A percentile compares a stretch with the other conserved stretches of the same genome.
Conservation (phyloP, 2,329 filamentous ascomycete genomes). For the Annulohypoxylon truncatum region DNA sequence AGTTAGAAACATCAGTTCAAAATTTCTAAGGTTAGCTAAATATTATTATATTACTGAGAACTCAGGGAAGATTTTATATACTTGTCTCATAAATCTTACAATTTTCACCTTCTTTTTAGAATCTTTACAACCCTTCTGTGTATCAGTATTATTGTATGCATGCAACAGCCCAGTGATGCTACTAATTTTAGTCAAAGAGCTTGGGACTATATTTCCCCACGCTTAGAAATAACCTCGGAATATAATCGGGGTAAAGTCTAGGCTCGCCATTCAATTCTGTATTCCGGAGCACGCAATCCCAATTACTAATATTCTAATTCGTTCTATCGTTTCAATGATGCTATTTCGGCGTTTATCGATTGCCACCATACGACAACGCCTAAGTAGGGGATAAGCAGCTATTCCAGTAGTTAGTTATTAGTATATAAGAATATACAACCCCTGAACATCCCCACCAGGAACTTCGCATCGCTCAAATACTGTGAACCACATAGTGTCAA, state of each 20-base stretch:
- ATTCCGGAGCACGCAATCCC: constrained; percentile 17
- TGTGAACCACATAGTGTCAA: neutral
- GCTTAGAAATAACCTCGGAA: constrained; percentile 30
- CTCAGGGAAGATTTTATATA: too few relatives aligned
- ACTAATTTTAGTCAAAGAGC: constrained; percentile 6
- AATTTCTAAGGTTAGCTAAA: too few relatives aligned
- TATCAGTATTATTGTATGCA: neutral
- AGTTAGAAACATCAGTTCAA: too few relatives aligned
- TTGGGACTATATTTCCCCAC: constrained; percentile 19
- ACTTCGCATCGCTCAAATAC: neutral
- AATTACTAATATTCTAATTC: constrained; percentile 22
- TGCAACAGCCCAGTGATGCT: neutral
- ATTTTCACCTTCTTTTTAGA: too few relatives aligned
- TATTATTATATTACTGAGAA: too few relatives aligned
- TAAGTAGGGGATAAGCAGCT: neutral
- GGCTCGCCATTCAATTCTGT: neutral
- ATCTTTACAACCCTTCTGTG: too few relatives aligned
- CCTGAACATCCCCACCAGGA: neutral
- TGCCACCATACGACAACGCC: constrained; percentile 8
- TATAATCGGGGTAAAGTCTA: constrained; percentile 17
- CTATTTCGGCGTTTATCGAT: constrained; percentile 20
- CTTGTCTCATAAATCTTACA: too few relatives aligned
- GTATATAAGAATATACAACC: constrained; percentile 4
- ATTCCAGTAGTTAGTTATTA: too few relatives aligned
- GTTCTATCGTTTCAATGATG: constrained; percentile 27